phyloP scores from a whole-genome alignment of 148 eudicot genomes.

The Amaranthus hypochondriacus region DNA sequence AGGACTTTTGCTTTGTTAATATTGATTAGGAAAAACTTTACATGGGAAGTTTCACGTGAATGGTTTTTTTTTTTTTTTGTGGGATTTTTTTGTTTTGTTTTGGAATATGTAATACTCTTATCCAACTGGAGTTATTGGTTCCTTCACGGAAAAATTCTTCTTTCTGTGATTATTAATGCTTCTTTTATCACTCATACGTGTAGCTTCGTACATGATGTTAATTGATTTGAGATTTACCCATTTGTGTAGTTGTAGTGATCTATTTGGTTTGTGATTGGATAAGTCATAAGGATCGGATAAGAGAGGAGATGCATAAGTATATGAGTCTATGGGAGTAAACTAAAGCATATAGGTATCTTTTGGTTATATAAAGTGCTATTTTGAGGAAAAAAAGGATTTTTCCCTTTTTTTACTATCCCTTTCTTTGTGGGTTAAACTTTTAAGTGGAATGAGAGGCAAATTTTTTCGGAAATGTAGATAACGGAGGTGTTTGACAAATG shows the following conservation, averaged over 20 bases:
- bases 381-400: background rate
- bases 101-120: no score
- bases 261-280: background rate
- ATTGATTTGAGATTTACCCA: no score
- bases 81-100: no score
- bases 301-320: background rate
- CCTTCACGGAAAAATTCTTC: constrained; percentile 22
- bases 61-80: background rate
- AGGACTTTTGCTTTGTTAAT: background rate
- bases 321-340: no score
- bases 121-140: background rate
- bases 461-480: no score
- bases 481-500: no score
- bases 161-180: background rate
- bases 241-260: background rate
- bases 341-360: background rate
- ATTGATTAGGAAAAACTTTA: constrained; percentile 5
- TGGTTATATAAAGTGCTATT: background rate
- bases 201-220: background rate
- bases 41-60: constrained; percentile 22
- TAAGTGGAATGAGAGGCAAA: no score
- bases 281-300: background rate
- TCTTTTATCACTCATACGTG: background rate
- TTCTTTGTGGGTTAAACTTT: no score
- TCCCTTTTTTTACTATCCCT: background rate